Evolutionary conservation across 1,139 yeast species (phyloP), one percentile per base, ranked within the genome.

Genomic region (Geotrichum citri-aurantii): DNA sequence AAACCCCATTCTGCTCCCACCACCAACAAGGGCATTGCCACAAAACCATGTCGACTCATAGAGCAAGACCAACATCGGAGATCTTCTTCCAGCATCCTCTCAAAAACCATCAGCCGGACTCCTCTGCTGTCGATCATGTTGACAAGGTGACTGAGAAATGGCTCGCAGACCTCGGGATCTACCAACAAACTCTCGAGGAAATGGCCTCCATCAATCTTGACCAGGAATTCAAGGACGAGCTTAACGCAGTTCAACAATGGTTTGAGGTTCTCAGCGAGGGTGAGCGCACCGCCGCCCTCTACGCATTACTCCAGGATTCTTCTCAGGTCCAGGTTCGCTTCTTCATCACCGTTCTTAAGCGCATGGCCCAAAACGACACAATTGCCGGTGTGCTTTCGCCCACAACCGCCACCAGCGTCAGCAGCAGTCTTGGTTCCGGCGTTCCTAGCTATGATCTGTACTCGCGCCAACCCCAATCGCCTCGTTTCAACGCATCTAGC

Each of bases 231-330:
- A 66, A 66, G 55, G 66, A 69, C 37, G 73, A 71, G 59, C 64
- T 71, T 46, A 59, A 58, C 33, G 69, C 73, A n/a, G 69, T 74
- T 55, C 76, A 74, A 63, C 69, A 71, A 57, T 74, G 77, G 77
- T 74, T 74, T 59, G 68, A 70, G 21, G 72, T 72, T 19, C 64
- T 74, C 44, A 62, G 68, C 33, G 74, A 69, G 33, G 73, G 73
- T 10, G 77, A 74, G 60, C 67, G 75, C 27, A 73, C 76, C n/a
- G 75, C 77, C n/a, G 73, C 77, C 6, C 63, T 74, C 55, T 72
- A 73, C 56, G 66, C 76, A 2, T 63, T 74, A 46, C 65, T 74
- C 33, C 75, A 72, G 56, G 74, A 73, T 54, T 65, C 74, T 17
- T 66, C 50, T 10, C 37, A 51, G 33, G 73, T 70, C 14, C 77